Evolutionary conservation across 306 rosid genomes (phyloP).

Genomic region (Morella rubra): DNA sequence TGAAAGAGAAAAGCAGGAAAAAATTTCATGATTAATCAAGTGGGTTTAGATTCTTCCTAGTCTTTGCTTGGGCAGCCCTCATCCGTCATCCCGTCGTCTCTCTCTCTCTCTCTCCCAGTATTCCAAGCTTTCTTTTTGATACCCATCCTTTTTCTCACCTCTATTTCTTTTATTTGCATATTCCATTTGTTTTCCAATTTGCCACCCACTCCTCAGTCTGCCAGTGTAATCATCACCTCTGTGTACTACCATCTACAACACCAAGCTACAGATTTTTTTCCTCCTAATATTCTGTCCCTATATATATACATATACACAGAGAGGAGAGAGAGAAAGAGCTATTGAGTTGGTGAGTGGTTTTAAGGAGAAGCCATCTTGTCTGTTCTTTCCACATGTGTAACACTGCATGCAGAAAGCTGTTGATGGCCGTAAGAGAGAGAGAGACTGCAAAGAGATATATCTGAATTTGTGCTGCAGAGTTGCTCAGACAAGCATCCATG

Average conservation of each 20-base stretch:
- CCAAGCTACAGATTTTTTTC: constrained; percentile 19
- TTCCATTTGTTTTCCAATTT: constrained; percentile 28
- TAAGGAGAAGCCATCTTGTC: constrained; percentile 33
- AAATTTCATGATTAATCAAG: constrained; percentile 22
- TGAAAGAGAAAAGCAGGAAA: constrained; percentile 5
- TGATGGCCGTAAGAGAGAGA: constrained; percentile 23
- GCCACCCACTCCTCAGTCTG: constrained; percentile 33
- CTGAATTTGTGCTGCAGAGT: constrained; percentile 45
- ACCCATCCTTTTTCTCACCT: constrained; percentile 33
- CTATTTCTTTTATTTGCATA: constrained; percentile 5
- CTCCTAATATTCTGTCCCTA: constrained; percentile 22
- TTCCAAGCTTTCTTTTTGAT: constrained; percentile 26
- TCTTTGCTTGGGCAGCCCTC: constrained; percentile 41
- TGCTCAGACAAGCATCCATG: constrained; percentile 57
- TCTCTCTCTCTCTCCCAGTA: constrained; percentile 19
- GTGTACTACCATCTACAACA: constrained; percentile 29
- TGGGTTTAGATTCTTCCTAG: constrained; percentile 43
- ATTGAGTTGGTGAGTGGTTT: constrained; percentile 33
- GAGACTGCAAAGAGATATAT: constrained; percentile 25
- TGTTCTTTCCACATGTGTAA: constrained; percentile 31
- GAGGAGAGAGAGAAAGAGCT: constrained; percentile 29
- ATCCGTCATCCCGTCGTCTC: constrained; percentile 33
- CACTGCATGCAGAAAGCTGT: constrained; percentile 39
- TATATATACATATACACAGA: constrained; percentile 27
- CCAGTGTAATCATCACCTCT: constrained; percentile 51